phyloP scores from a whole-genome alignment of 192 early-diverging fungal species.

The Backusella liffmaniae region DNA sequence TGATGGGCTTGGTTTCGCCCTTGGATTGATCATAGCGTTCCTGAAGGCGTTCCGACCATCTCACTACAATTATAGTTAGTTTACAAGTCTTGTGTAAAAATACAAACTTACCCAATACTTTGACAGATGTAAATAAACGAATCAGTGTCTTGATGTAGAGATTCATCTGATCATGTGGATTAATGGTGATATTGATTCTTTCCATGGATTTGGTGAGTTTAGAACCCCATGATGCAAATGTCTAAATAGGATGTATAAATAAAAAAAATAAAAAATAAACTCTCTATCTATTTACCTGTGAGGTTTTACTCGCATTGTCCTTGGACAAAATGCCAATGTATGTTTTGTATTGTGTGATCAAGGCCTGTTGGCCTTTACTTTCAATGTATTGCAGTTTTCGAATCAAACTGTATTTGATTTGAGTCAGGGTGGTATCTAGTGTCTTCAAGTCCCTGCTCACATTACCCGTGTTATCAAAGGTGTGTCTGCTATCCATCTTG shows the following conservation, averaged over 20 bases:
- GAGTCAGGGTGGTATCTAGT: constrained; percentile 2
- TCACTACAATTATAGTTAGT: neutral
- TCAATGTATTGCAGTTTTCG: constrained; percentile 5
- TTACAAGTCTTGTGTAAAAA: neutral
- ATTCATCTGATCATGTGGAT: constrained; percentile 3
- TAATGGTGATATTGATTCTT: neutral
- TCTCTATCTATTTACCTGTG: constrained; percentile 5
- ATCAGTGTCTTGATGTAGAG: constrained; percentile 10
- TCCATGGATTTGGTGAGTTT: neutral
- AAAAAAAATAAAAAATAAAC: too few relatives aligned
- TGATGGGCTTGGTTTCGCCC: neutral
- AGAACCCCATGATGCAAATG: constrained; percentile 1
- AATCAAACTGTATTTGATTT: constrained; percentile 7
- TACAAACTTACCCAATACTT: constrained; percentile 13
- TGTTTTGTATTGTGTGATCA: neutral
- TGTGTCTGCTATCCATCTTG: constrained; percentile 2
- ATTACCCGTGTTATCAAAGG: neutral
- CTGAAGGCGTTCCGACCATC: neutral
- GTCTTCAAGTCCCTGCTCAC: neutral
- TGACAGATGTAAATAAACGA: neutral
- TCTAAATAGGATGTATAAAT: neutral
- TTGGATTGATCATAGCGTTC: neutral
- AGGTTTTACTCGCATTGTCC: neutral
- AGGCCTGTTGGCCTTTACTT: neutral
- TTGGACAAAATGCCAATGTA: neutral